These are phyloP conservation scores for Aplosporella prunicola DNA, from an alignment of 2,329 filamentous ascomycete species.

Conservation along the genomic window DNA sequence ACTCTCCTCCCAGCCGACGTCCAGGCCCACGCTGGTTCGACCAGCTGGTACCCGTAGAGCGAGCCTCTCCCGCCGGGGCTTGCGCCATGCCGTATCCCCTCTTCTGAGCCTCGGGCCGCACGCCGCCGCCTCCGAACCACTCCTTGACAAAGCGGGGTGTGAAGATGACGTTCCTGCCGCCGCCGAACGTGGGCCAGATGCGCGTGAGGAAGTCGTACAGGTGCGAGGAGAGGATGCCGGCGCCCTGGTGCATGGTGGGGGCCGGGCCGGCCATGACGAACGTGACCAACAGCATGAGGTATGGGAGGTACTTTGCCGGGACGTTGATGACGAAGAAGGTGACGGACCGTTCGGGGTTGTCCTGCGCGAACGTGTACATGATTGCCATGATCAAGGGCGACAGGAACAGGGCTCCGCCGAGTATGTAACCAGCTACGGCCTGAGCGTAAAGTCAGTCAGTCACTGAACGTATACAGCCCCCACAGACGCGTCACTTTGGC, in stretches of 20 bases:
- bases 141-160: conserved; percentile 65
- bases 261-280: conserved; percentile 56
- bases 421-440: conserved; percentile 42
- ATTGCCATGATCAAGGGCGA: conserved; percentile 67
- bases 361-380: conserved; percentile 75
- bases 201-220: conserved; percentile 82
- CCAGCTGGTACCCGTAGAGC: conserved; percentile 7
- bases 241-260: conserved; percentile 54
- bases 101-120: conserved; percentile 1
- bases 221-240: conserved; percentile 80
- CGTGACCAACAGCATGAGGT: conserved; percentile 65
- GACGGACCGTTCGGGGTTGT: conserved; percentile 66
- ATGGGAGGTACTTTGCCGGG: conserved; percentile 71
- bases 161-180: conserved; percentile 64
- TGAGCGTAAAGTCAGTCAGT: conserved; percentile 6
- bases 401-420: conserved; percentile 45
- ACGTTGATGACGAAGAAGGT: conserved; percentile 77
- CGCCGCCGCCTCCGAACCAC: conserved; percentile 45
- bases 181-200: conserved; percentile 81
- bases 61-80: conserved; percentile 4
- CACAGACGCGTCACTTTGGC: no score
- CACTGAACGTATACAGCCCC: background rate
- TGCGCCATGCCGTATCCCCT: conserved; percentile 5
- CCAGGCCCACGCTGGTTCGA: conserved; percentile 3
- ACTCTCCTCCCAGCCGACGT: conserved; percentile 10